Evolutionary conservation across 1,284 basidiomycete species (phyloP), one percentile per base, ranked within the genome.

Genomic region (Cutaneotrichosporon daszewskae): DNA sequence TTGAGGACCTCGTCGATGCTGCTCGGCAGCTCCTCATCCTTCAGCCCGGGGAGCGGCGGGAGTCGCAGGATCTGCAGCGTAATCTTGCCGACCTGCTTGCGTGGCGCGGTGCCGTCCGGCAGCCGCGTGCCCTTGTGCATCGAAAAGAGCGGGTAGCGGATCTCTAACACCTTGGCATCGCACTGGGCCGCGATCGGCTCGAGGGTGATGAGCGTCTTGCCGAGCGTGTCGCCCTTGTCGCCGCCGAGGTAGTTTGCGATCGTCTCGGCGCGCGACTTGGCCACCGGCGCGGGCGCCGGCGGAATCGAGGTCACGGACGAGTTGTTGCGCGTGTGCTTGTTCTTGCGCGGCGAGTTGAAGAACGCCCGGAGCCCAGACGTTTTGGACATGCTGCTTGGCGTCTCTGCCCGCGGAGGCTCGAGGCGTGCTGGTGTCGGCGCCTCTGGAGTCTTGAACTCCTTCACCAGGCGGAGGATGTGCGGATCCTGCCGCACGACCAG

Each of bases 1-100:
- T 85, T 78, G 58, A 85, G 78, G 58, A 88, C 91, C 62, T 96
- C 94, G 47, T 94, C 90, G 60, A 97, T 75, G 59, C 85, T 90
- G 66, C 90, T 84, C 1, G 94, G 94, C 19, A 97, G 74, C 51
- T 87, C 77, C 33, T 83, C 79, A 12, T 79, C 75, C 12, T 81
- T 72, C n/a, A 96, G 75, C 12, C 87, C 86, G 14, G 87, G 85
- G 41, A 97, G 70, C 1, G 89, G 82, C 1, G 92, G 91, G 13
- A 96, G 72, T 61, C 91, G 80, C 72, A 97, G 92, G 43, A 94
- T 73, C 66, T 94, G 88, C 44, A 94, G 70, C 6, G 85, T 78
- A 46, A 94, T 79, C 67, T 91, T 85, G 31, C 88, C 59, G 78
- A 79, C 68, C 42, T 68, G 66, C 79, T 81, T 58, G 28, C 72